Percentiles rank a stretch among this genome's conserved stretches.
Evolutionary conservation across 306 rosid species (phyloP).

Genomic region (Mucuna pruriens): DNA sequence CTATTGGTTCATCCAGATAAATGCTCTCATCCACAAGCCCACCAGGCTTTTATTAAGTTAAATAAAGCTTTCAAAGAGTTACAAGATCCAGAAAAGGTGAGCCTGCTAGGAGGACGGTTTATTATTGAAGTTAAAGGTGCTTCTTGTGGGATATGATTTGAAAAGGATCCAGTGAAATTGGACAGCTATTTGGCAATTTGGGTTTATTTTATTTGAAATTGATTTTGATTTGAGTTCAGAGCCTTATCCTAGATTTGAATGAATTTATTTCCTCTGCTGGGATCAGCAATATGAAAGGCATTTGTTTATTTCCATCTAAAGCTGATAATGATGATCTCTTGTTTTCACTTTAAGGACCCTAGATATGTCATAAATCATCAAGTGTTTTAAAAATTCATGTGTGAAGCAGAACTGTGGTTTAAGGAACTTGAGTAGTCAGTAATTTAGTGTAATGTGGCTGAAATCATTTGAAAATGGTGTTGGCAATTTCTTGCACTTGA

Average conservation of each 20-base stretch:
- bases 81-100: conserved; percentile 85
- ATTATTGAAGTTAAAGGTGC: conserved; percentile 28
- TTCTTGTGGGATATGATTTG: conserved; percentile 13
- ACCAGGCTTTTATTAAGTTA: conserved; percentile 87
- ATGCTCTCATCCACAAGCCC: conserved; percentile 95
- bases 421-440: conserved; percentile 9
- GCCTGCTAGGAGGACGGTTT: conserved; percentile 36
- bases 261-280: not conserved
- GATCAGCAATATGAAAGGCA: not conserved
- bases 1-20: conserved; percentile 99
- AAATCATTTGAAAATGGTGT: conserved; percentile 3
- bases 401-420: not conserved
- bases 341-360: not conserved
- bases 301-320: not conserved
- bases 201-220: not conserved
- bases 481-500: not conserved
- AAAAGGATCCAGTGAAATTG: not conserved
- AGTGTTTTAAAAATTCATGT: not conserved
- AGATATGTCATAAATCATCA: not conserved
- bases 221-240: not conserved
- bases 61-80: conserved; percentile 91
- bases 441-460: not conserved
- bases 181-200: not conserved
- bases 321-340: not conserved
- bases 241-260: not conserved